Percentiles rank a stretch among this genome's conserved stretches.
phyloP scores from a whole-genome alignment of 78 protist species.

The Emiliania huxleyi region DNA sequence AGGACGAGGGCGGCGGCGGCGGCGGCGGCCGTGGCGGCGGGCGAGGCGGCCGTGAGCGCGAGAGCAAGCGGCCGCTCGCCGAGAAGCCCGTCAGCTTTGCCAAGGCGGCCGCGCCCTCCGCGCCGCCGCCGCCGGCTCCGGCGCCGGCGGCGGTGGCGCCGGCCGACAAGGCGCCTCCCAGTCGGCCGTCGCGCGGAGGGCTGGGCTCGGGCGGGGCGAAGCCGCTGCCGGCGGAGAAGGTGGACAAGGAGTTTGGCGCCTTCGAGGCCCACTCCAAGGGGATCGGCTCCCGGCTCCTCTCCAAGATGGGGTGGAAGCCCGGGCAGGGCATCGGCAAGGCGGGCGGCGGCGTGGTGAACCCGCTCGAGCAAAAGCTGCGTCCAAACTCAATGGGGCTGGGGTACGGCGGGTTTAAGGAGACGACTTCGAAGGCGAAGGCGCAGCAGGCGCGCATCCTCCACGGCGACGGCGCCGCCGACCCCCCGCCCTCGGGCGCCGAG shows the following conservation, averaged over 20 bases:
- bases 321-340: not conserved
- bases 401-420: not conserved
- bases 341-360: not conserved
- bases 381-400: not conserved
- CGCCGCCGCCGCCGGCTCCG: not conserved
- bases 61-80: not conserved
- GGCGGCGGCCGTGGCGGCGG: no score
- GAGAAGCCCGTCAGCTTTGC: not conserved
- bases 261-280: not conserved
- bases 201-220: not conserved
- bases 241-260: not conserved
- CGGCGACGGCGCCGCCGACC: not conserved
- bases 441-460: not conserved
- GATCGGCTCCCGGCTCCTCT: not conserved
- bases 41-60: not conserved
- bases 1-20: no score
- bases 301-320: not conserved
- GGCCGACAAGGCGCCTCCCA: not conserved
- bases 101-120: not conserved
- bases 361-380: not conserved
- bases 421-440: not conserved
- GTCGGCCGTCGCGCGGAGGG: not conserved
- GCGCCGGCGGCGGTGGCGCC: not conserved
- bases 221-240: not conserved
- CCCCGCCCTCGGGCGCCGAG: no score